Percentiles rank a stretch among this genome's conserved stretches.
These are phyloP conservation scores for Lophiotrema nucula DNA, from an alignment of 495 filamentous ascomycete genomes.

Conservation along the genomic window DNA sequence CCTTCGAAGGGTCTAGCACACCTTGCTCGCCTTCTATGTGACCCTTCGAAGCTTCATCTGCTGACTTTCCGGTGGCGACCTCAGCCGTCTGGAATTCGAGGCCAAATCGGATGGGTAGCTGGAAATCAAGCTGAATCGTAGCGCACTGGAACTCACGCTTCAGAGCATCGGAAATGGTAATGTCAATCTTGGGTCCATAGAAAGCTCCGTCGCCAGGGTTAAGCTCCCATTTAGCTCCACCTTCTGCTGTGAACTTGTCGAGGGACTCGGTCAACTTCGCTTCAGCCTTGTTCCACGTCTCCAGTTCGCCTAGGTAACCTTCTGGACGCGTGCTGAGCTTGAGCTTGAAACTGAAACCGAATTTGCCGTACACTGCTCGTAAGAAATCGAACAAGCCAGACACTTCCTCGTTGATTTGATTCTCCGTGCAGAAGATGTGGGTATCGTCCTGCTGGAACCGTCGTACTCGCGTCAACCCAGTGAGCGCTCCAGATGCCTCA, in stretches of 20 bases:
- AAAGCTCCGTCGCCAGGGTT: constrained; percentile 96
- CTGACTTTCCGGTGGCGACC: constrained; percentile 34
- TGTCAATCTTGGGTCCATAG: constrained; percentile 95
- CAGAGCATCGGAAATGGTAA: constrained; percentile 80
- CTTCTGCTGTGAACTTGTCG: constrained; percentile 65
- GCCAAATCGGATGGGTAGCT: constrained; percentile 80
- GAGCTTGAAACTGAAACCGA: constrained; percentile 94
- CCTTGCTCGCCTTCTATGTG: constrained; percentile 35
- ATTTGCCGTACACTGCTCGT: constrained; percentile 75
- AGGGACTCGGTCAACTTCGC: constrained; percentile 71
- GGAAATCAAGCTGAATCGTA: constrained; percentile 96
- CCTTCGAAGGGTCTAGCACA: constrained; percentile 27
- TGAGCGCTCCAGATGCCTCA: constrained; percentile 87
- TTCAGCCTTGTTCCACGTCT: constrained; percentile 87
- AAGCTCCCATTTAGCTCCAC: constrained; percentile 75
- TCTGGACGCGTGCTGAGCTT: constrained; percentile 95
- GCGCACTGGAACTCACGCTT: constrained; percentile 75
- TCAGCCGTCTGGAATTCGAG: constrained; percentile 79
- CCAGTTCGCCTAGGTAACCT: constrained; percentile 81
- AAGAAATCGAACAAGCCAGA: constrained; percentile 87
- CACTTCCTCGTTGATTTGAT: constrained; percentile 78
- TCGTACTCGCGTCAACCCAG: constrained; percentile 85
- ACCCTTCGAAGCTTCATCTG: constrained; percentile 37
- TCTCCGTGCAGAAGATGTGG: constrained; percentile 86
- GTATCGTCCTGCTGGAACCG: constrained; percentile 94